Evolutionary conservation across 208 protist species (phyloP).

Genomic region (Acanthamoeba comandoni): DNA sequence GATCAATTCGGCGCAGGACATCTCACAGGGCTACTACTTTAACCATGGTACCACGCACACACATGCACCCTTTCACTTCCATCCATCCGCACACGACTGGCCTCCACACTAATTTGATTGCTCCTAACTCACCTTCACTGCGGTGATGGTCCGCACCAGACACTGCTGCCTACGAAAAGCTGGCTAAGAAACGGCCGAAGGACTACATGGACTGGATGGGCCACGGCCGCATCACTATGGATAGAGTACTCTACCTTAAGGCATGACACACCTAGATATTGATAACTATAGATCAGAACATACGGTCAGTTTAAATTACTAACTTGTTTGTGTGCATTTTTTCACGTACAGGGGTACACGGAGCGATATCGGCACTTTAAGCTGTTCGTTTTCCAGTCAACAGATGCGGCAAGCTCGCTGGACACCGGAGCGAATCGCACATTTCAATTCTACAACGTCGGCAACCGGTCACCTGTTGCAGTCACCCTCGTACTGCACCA

Average conservation of each 20-base stretch:
- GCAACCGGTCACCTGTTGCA: conserved; percentile 34
- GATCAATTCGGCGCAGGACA: conserved; percentile 50
- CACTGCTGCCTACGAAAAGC: not conserved
- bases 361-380: not conserved
- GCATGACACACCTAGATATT: too few species aligned
- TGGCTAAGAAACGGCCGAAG: not conserved
- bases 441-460: conserved; percentile 49
- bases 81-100: too few species aligned
- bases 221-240: conserved; percentile 35
- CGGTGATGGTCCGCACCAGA: too few species aligned
- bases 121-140: too few species aligned
- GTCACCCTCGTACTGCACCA: conserved; percentile 33
- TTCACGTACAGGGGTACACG: too few species aligned
- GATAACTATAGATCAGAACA: too few species aligned
- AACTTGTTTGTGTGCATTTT: too few species aligned
- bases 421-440: conserved; percentile 27
- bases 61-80: too few species aligned
- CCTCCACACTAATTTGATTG: too few species aligned
- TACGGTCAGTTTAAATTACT: too few species aligned
- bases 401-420: not conserved
- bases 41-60: conserved; percentile 1
- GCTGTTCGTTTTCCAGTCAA: conserved; percentile 55
- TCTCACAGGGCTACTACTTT: conserved; percentile 47
- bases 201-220: conserved; percentile 30
- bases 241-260: conserved; percentile 64